Evolutionary conservation across 2,329 filamentous ascomycete genomes (phyloP), one percentile per base, ranked within the genome.

Genomic region (Penicillium thymicola): DNA sequence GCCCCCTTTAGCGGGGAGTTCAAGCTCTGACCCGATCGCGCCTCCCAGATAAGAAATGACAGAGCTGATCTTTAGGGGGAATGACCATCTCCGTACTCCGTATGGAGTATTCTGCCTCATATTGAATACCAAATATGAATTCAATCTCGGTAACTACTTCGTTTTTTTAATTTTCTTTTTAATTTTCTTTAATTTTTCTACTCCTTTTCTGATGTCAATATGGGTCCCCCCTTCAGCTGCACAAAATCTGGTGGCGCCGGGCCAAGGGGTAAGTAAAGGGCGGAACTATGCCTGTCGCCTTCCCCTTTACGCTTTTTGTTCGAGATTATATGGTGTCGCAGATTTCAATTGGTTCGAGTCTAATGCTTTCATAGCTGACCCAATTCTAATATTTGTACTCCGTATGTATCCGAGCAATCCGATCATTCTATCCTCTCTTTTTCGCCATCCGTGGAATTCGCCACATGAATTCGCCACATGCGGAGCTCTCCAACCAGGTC

Each of bases 141-240:
- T 34, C 14, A 41, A 23, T 32, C 27, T 27, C 37, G 14, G 18
- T n/a, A 8, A n/a, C 3, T 43, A 11, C 1, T 5, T 11, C 0
- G 21, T 32, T 32, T 30, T 30, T 3, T 9, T 13, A 8, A 8
- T 27, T 27, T 27, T 27, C 2, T 27, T 14, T 10, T 1, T 21
- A 8, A 8, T 44, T 18, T 18, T 1, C 3, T 14, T 23, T 21
- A 2, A 3, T 30, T 42, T 41, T 43, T 18, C 14, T 21, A 44
- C 60, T 60, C 63, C 60, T 60, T 65, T 63, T 61, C 54, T 57
- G 41, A 55, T 57, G 55, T 44, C 11, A 2, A 45, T 43, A 36
- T 54, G 59, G 62, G 59, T 59, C 57, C 57, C 27, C 40, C 13
- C 28, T 41, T 46, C 57, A 58, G 57, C 61, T 64, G 58, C 59